These are phyloP conservation scores for Penicillium fuscoglaucum DNA, from an alignment of 2,329 filamentous ascomycete genomes.

Conservation along the genomic window DNA sequence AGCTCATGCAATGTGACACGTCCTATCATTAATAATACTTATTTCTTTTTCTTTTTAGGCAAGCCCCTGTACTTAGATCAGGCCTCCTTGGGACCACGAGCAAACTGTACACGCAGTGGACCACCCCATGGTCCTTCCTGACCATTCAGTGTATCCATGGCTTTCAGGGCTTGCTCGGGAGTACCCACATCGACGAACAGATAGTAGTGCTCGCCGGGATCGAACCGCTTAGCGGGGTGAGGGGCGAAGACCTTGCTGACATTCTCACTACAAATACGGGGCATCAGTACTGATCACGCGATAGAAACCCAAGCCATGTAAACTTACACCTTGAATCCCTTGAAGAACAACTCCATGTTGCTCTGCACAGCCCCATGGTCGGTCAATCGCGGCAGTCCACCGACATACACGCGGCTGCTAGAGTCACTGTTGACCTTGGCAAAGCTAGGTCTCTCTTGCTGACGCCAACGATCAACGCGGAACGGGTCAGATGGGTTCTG, in stretches of 20 bases:
- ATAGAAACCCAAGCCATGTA: not conserved
- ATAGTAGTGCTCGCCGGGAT: slow-evolving; percentile 60
- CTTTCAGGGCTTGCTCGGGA: slow-evolving; percentile 55
- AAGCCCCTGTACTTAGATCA: not conserved
- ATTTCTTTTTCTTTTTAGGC: not conserved
- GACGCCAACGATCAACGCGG: slow-evolving; percentile 46
- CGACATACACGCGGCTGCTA: slow-evolving; percentile 49
- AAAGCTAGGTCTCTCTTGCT: slow-evolving; percentile 41
- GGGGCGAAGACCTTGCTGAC: slow-evolving; percentile 59
- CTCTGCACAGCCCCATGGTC: slow-evolving; percentile 45
- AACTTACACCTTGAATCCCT: slow-evolving; percentile 45
- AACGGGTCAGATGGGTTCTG: slow-evolving; percentile 25
- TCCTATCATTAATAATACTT: slow-evolving; percentile 10
- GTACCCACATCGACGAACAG: slow-evolving; percentile 65
- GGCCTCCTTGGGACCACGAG: slow-evolving; percentile 35
- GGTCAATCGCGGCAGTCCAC: slow-evolving; percentile 47
- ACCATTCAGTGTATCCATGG: slow-evolving; percentile 49
- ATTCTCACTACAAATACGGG: slow-evolving; percentile 36
- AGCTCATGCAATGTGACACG: slow-evolving; percentile 7
- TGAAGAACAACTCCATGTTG: slow-evolving; percentile 48
- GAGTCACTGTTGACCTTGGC: slow-evolving; percentile 38
- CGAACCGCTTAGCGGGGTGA: slow-evolving; percentile 55
- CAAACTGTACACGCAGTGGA: slow-evolving; percentile 42
- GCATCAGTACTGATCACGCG: slow-evolving; percentile 5
- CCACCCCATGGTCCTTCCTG: slow-evolving; percentile 43